Percentiles rank a stretch among this genome's conserved stretches.
phyloP scores from a whole-genome alignment of 2,329 filamentous ascomycete species.

The Aspergillus sp. region DNA sequence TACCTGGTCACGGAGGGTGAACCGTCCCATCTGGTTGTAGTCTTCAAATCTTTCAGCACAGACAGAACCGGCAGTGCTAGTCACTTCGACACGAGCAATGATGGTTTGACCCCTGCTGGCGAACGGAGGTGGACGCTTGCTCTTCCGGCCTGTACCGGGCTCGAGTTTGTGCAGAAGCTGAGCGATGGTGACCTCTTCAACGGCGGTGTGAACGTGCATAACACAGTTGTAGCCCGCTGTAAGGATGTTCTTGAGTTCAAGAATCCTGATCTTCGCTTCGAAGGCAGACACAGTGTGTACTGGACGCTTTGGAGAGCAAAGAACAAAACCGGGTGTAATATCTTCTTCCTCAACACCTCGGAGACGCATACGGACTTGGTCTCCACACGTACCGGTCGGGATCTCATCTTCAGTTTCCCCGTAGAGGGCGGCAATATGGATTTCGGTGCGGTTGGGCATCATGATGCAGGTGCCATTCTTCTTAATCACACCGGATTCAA shows the following conservation, averaged over 20 bases:
- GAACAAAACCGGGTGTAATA: conserved; percentile 86
- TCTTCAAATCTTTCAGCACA: conserved; percentile 94
- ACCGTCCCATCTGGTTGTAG: conserved; percentile 86
- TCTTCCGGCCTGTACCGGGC: conserved; percentile 87
- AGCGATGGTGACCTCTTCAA: conserved; percentile 92
- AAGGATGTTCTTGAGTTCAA: conserved; percentile 90
- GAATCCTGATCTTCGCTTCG: conserved; percentile 91
- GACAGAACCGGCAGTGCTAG: conserved; percentile 72
- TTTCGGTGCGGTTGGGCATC: conserved; percentile 86
- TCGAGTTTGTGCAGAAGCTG: conserved; percentile 87
- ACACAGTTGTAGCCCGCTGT: conserved; percentile 97
- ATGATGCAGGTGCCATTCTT: conserved; percentile 79
- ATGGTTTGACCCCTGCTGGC: conserved; percentile 73
- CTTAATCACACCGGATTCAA: conserved; percentile 88
- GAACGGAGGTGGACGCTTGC: conserved; percentile 86
- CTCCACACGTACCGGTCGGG: conserved; percentile 71
- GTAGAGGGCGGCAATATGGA: conserved; percentile 77
- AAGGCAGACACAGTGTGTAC: conserved; percentile 86
- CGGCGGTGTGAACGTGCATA: conserved; percentile 90
- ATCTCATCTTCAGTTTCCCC: conserved; percentile 96
- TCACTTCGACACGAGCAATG: conserved; percentile 85
- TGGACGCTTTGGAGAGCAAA: conserved; percentile 87
- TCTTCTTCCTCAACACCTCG: conserved; percentile 97
- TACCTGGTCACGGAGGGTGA: conserved; percentile 83
- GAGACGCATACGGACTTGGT: conserved; percentile 86